phyloP scores from a whole-genome alignment of 1,284 basidiomycete species.

The Omphalotus olearius region DNA sequence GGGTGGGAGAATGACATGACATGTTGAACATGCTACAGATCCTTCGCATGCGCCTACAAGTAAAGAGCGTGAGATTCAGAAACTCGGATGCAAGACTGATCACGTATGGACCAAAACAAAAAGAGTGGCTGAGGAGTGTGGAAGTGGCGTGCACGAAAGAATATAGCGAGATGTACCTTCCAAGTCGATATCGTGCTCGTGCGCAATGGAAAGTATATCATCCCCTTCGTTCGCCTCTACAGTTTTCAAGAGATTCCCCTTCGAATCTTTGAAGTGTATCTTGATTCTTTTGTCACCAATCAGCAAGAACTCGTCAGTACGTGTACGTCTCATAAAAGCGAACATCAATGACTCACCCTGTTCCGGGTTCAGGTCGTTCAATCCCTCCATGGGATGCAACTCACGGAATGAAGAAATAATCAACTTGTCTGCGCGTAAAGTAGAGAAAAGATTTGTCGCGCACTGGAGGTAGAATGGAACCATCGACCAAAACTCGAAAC shows the following conservation, averaged over 20 bases:
- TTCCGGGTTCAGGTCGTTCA: constrained; percentile 46
- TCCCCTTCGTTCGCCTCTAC: constrained; percentile 94
- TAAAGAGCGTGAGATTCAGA: no score
- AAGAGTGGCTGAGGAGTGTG: background rate
- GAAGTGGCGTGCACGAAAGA: background rate
- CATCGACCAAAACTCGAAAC: background rate
- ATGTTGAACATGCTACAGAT: constrained; percentile 96
- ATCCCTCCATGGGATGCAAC: constrained; percentile 37
- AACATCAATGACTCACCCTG: constrained; percentile 53
- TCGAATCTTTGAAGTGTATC: constrained; percentile 86
- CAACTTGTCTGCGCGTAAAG: background rate
- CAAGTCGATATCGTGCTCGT: constrained; percentile 96
- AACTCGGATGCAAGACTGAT: background rate
- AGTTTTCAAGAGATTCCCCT: constrained; percentile 80
- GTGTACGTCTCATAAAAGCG: constrained; percentile 1
- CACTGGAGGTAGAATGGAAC: constrained; percentile 9
- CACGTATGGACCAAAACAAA: background rate
- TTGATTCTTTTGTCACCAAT: constrained; percentile 59
- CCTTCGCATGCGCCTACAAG: constrained; percentile 89
- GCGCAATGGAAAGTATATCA: constrained; percentile 86
- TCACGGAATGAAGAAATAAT: background rate
- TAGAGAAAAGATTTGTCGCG: background rate
- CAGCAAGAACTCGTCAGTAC: background rate
- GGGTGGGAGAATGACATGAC: constrained; percentile 87
- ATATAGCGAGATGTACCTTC: constrained; percentile 60